A percentile compares a stretch with the other conserved stretches of the same genome.
Evolutionary conservation across 306 rosid genomes (phyloP).

Genomic region (Cucurbita ficifolia): DNA sequence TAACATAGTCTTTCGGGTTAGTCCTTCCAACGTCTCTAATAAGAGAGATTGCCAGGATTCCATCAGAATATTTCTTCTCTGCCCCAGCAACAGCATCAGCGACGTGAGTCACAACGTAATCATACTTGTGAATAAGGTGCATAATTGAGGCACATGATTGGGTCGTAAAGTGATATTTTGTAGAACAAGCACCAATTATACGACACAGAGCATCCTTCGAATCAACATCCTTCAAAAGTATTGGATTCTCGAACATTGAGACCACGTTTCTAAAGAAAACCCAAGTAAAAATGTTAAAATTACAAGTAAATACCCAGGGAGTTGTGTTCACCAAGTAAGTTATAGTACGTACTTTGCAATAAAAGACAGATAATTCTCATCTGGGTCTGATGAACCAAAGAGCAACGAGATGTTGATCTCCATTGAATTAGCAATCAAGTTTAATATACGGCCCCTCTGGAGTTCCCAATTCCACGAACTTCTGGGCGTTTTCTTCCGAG

Average conservation of each 20-base stretch:
- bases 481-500: conserved; percentile 43
- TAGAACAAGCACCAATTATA: conserved; percentile 76
- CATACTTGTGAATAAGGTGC: conserved; percentile 82
- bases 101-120: conserved; percentile 70
- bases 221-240: conserved; percentile 52
- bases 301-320: neutral
- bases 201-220: conserved; percentile 69
- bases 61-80: conserved; percentile 74
- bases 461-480: conserved; percentile 87
- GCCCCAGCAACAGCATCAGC: conserved; percentile 76
- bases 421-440: conserved; percentile 74
- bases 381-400: conserved; percentile 60
- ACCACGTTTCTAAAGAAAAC: conserved; percentile 38
- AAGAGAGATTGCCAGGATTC: conserved; percentile 62
- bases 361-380: conserved; percentile 67
- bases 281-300: conserved; percentile 9
- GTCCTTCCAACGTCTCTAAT: conserved; percentile 86
- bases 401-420: conserved; percentile 71
- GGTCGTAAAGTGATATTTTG: conserved; percentile 68
- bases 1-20: conserved; percentile 75
- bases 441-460: conserved; percentile 66
- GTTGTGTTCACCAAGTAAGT: neutral
- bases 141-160: conserved; percentile 82
- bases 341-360: conserved; percentile 48
- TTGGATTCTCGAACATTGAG: conserved; percentile 63